Percentiles rank a stretch among this genome's conserved stretches.
Evolutionary conservation across 31 red algal species (phyloP).

Genomic region (Asparagopsis taxiformis): DNA sequence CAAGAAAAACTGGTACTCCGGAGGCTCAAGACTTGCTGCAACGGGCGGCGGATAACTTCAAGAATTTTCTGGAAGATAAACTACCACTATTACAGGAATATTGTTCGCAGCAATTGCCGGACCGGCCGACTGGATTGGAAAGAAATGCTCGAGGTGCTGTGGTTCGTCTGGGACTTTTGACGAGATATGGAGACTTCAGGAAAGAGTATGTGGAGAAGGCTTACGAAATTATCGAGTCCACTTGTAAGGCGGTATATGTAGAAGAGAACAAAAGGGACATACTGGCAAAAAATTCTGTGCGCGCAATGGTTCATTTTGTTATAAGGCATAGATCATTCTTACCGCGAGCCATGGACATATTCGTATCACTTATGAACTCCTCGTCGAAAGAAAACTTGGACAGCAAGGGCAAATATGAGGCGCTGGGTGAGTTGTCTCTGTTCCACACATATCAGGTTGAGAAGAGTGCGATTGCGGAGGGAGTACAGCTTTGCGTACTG

Average conservation of each 20-base stretch:
- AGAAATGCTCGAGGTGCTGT: constrained; percentile 60
- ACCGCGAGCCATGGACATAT: constrained; percentile 17
- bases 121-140: constrained; percentile 12
- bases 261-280: background rate
- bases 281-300: constrained; percentile 15
- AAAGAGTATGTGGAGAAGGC: constrained; percentile 17
- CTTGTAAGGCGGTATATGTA: constrained; percentile 18
- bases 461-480: constrained; percentile 5
- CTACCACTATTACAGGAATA: constrained; percentile 2
- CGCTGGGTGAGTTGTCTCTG: no score
- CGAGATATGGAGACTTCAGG: constrained; percentile 57
- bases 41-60: constrained; percentile 29
- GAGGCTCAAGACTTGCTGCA: constrained; percentile 21
- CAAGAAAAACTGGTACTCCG: constrained; percentile 17
- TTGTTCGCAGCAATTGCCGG: background rate
- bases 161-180: constrained; percentile 58
- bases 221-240: constrained; percentile 14
- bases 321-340: constrained; percentile 37
- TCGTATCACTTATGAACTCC: constrained; percentile 27
- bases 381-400: background rate
- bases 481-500: constrained; percentile 43
- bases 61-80: constrained; percentile 21
- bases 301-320: constrained; percentile 47
- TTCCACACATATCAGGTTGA: background rate
- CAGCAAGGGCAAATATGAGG: no score